A percentile compares a stretch with the other conserved stretches of the same genome.
phyloP scores from a whole-genome alignment of 2,329 filamentous ascomycete species.

The Epichloe typhina region DNA sequence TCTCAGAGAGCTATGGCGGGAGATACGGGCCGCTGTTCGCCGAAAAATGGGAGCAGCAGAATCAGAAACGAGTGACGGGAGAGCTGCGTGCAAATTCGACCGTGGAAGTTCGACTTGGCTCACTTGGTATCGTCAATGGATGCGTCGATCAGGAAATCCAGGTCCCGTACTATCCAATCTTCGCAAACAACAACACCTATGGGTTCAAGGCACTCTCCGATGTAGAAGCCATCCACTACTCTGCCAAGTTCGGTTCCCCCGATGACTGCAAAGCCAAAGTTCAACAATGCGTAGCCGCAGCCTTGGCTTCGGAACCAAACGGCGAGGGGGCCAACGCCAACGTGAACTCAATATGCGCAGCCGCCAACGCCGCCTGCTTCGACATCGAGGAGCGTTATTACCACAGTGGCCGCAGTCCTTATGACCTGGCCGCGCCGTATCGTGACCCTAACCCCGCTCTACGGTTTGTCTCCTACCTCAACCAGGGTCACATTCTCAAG shows the following conservation, averaged over 20 bases:
- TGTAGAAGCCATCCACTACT: constrained; percentile 34
- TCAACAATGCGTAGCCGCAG: constrained; percentile 34
- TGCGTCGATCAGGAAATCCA: constrained; percentile 54
- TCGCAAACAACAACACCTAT: constrained; percentile 54
- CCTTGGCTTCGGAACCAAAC: constrained; percentile 23
- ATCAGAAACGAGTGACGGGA: constrained; percentile 38
- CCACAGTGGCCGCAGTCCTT: constrained; percentile 39
- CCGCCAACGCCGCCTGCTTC: constrained; percentile 30
- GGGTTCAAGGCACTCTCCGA: constrained; percentile 43
- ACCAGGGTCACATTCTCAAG: constrained; percentile 40
- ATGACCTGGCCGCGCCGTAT: constrained; percentile 45
- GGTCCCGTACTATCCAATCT: constrained; percentile 40
- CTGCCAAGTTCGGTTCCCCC: constrained; percentile 15
- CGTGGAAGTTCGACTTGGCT: constrained; percentile 45
- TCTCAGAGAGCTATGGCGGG: constrained; percentile 58
- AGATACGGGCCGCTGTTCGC: constrained; percentile 57
- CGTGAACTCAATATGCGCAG: constrained; percentile 35
- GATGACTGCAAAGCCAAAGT: constrained; percentile 42
- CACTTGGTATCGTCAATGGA: constrained; percentile 59
- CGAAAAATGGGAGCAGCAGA: constrained; percentile 46
- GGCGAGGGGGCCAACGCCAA: constrained; percentile 23
- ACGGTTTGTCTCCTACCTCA: constrained; percentile 52
- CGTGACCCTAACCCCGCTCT: constrained; percentile 49
- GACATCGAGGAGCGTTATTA: constrained; percentile 46
- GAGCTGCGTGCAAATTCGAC: constrained; percentile 34